Conservation (phyloP, 164 flowering plant species). For the Stephania cephalantha region DNA sequence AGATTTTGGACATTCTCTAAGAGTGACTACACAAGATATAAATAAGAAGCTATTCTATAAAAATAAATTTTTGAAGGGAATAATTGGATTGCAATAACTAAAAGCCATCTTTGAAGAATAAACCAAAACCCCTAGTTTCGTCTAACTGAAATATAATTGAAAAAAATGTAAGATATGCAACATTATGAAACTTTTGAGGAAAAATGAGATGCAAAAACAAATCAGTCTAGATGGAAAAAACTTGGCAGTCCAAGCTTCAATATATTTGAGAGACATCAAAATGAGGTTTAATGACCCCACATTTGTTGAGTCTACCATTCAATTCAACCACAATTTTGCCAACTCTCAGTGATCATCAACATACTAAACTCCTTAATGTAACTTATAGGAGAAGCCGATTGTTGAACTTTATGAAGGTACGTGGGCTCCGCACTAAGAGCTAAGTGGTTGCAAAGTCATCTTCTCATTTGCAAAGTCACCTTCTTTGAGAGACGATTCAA, state of each 20-base stretch:
- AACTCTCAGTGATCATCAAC: constrained; percentile 63
- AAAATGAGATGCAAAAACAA: neutral
- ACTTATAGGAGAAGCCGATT: constrained; percentile 22
- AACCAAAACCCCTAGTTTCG: neutral
- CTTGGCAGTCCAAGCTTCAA: constrained; percentile 69
- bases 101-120: neutral
- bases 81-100: too few species aligned
- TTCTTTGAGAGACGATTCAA: too few species aligned
- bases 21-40: too few species aligned
- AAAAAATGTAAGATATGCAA: neutral
- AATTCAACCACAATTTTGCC: constrained; percentile 63
- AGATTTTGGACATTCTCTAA: too few species aligned
- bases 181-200: too few species aligned
- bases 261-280: constrained; percentile 63
- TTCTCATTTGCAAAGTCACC: too few species aligned
- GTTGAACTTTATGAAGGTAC: neutral
- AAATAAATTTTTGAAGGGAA: too few species aligned
- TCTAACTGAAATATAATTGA: neutral
- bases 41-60: too few species aligned
- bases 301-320: constrained; percentile 65
- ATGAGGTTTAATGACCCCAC: constrained; percentile 68
- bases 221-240: constrained; percentile 70
- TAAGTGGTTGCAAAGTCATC: too few species aligned
- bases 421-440: too few species aligned
- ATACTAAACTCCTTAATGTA: constrained; percentile 62